Conservation (phyloP, 2,329 filamentous ascomycete species). For the Pseudogymnoascus sp. region DNA sequence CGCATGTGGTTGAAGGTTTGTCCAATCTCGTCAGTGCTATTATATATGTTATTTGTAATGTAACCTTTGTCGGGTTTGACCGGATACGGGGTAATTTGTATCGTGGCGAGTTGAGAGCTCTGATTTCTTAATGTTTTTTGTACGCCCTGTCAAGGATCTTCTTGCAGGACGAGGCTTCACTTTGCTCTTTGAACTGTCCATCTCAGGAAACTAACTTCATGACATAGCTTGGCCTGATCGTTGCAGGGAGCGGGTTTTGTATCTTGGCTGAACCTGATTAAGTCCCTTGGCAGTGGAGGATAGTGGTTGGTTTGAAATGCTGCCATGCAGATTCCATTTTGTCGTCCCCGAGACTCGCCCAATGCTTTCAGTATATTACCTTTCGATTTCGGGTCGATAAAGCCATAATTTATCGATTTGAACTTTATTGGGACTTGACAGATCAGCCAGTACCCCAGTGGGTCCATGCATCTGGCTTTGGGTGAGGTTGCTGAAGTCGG, state of each 20-base stretch:
- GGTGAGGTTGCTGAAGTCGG: not conserved
- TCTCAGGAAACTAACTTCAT: not conserved
- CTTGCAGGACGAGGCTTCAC: not conserved
- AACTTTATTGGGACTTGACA: not conserved
- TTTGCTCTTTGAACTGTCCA: not conserved
- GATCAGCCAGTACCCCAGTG: not conserved
- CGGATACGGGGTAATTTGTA: not conserved
- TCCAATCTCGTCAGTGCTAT: not conserved
- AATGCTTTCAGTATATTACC: not conserved
- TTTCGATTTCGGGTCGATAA: not conserved
- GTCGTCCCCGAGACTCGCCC: not conserved
- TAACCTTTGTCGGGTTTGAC: not conserved
- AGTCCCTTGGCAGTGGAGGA: not conserved
- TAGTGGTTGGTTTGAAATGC: not conserved
- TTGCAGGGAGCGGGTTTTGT: not conserved
- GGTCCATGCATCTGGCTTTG: not conserved
- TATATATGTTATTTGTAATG: not conserved
- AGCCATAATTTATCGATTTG: not conserved
- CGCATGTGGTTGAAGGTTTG: not conserved
- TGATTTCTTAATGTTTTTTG: not conserved
- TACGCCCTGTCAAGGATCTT: not conserved
- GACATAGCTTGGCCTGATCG: not conserved
- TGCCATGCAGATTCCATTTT: not conserved
- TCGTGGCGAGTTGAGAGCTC: not conserved
- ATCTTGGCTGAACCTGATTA: not conserved